phyloP scores from a whole-genome alignment of 805 yeast genomes.

The Saturnispora dispora region DNA sequence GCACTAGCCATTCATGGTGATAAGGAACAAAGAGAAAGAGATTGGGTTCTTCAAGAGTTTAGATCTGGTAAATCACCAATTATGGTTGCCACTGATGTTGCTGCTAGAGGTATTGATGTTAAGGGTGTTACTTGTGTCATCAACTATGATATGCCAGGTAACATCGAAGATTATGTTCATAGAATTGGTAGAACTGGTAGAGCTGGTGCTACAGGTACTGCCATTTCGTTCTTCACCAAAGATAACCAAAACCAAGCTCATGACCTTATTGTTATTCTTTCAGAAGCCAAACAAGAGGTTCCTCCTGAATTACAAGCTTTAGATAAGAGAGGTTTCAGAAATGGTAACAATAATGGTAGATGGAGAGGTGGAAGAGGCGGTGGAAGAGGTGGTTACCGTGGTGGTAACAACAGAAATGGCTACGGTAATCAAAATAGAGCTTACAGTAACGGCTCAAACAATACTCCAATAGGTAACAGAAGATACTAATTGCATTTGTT shows the following conservation, averaged over 20 bases:
- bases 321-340: conserved; percentile 60
- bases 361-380: conserved; percentile 40
- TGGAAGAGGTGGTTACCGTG: conserved; percentile 40
- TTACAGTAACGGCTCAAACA: conserved; percentile 34
- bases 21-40: conserved; percentile 95
- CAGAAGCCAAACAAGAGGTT: conserved; percentile 89
- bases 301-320: conserved; percentile 72
- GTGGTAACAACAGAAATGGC: conserved; percentile 29
- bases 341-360: conserved; percentile 49
- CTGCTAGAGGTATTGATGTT: conserved; percentile 99
- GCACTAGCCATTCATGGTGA: conserved; percentile 99
- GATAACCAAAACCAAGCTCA: conserved; percentile 83
- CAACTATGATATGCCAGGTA: conserved; percentile 96
- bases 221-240: conserved; percentile 87
- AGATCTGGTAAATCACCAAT: conserved; percentile 87
- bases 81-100: conserved; percentile 99
- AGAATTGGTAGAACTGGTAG: conserved; percentile 99
- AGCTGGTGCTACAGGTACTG: conserved; percentile 95
- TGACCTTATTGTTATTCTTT: conserved; percentile 79
- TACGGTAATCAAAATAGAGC: conserved; percentile 18
- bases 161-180: conserved; percentile 97
- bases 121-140: conserved; percentile 92
- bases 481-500: conserved; percentile 21
- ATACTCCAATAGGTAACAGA: conserved; percentile 38
- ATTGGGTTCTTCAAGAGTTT: conserved; percentile 94